Base-by-base conservation (phyloP, 2,329 filamentous ascomycete species). In the Alternaria gaisen region DNA sequence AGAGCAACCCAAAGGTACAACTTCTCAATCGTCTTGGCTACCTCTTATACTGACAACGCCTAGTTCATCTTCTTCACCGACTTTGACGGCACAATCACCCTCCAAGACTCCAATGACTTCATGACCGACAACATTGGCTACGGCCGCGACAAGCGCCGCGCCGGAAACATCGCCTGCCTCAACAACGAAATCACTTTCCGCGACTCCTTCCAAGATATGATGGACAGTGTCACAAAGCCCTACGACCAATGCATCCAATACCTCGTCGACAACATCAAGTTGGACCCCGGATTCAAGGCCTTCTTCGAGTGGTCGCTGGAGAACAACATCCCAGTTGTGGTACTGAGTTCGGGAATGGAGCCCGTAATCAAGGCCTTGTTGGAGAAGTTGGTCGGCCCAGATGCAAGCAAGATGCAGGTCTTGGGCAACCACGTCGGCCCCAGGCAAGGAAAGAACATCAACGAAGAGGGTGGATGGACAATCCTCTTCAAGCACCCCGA, bases 61-160 rank as follows among this genome's bases (percentile, higher is more conserved):
- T 32, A 93, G 81, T 91, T 92, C 83, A 94, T 99, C 84, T 97
- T 99, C 87, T 98, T 98, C 84, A 97, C 94, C 70, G 95, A 99
- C 82, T 98, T 98, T 77, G 95, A 99, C 81, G 95, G 95, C 74
- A 98, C 94, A 55, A 94, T 97, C 77, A 97, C 94, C 50, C 85
- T 88, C 58, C 83, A 87, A 73, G 88, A 90, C 79, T 88, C 85
- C 81, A 90, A 90, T 83, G 88, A 90, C 76, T 88, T 82, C 73
- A 83, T 90, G 82, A 97, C 94, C 59, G 95, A 98, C 83, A 95
- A 92, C 80, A 86, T 97, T 63, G 95, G 95, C 64, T 97, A 90
- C 76, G 95, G 95, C 52, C 75, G 80, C 28, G 88, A 86, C 64
- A 86, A 88, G 69, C 92, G 95, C 65, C 85, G 86, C 58, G 81